Percentiles rank a stretch among this genome's conserved stretches.
Conservation (phyloP, 805 yeast genomes). For the Saccharomycopsis selenospora region DNA sequence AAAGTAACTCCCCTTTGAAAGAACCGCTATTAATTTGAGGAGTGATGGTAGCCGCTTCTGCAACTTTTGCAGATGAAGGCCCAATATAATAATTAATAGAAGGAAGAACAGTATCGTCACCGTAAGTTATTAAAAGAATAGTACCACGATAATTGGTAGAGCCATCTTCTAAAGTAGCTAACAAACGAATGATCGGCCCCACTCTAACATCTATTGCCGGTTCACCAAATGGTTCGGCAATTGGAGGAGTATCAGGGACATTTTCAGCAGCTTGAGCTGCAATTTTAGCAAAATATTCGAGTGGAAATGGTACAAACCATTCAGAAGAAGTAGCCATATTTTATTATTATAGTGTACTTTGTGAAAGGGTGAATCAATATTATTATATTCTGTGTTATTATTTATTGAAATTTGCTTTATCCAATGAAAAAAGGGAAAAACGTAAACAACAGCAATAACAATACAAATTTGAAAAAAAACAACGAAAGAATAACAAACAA, state of each 20-base stretch:
- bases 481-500: background rate
- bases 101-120: slow-evolving; percentile 25
- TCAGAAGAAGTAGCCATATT: slow-evolving; percentile 5
- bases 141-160: slow-evolving; percentile 56
- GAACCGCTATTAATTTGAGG: slow-evolving; percentile 31
- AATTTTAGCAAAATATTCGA: slow-evolving; percentile 14
- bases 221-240: slow-evolving; percentile 21
- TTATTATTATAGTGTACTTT: too few relatives aligned
- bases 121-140: slow-evolving; percentile 51
- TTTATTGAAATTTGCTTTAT: too few relatives aligned
- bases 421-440: background rate
- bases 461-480: background rate
- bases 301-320: slow-evolving; percentile 18
- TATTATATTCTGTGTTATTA: too few relatives aligned
- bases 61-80: slow-evolving; percentile 25
- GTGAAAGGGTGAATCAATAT: too few relatives aligned
- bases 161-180: slow-evolving; percentile 52
- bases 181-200: slow-evolving; percentile 73
- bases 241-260: slow-evolving; percentile 14
- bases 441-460: background rate
- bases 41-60: slow-evolving; percentile 13
- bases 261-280: slow-evolving; percentile 9
- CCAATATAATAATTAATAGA: slow-evolving; percentile 32
- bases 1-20: slow-evolving; percentile 40
- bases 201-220: slow-evolving; percentile 43